Evolutionary conservation across 192 early-diverging fungal species (phyloP).

Genomic region (Backusella westeae): DNA sequence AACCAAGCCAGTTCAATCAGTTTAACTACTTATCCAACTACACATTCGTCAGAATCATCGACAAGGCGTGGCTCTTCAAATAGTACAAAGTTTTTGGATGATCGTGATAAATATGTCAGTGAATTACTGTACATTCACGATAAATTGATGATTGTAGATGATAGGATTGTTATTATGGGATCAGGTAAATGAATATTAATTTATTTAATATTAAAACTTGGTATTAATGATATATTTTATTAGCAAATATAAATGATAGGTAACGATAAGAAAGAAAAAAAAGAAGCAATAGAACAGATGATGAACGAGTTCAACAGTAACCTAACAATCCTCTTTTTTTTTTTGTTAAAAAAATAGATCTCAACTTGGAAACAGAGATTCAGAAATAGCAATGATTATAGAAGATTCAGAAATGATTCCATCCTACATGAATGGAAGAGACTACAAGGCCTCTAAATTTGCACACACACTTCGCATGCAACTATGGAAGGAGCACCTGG

Average conservation of each 20-base stretch:
- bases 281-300: too few relatives aligned
- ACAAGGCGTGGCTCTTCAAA: neutral
- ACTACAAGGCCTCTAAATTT: constrained; percentile 69
- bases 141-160: constrained; percentile 88
- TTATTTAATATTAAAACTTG: neutral
- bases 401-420: constrained; percentile 69
- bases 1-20: neutral
- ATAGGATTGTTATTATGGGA: constrained; percentile 78
- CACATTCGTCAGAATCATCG: neutral
- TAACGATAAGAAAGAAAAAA: neutral
- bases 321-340: constrained; percentile 45
- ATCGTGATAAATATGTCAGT: constrained; percentile 54
- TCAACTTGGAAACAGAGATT: constrained; percentile 81
- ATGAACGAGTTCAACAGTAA: constrained; percentile 46
- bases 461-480: constrained; percentile 70
- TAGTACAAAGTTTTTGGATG: constrained; percentile 11
- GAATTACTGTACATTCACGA: constrained; percentile 88
- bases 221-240: neutral
- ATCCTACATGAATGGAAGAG: constrained; percentile 67
- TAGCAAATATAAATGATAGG: constrained; percentile 39
- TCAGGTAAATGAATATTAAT: constrained; percentile 39
- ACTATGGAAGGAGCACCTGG: constrained; percentile 83
- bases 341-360: constrained; percentile 47
- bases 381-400: constrained; percentile 82
- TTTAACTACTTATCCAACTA: neutral